Base-by-base conservation (phyloP, 2,329 filamentous ascomycete genomes). In the Pseudopithomyces chartarum region DNA sequence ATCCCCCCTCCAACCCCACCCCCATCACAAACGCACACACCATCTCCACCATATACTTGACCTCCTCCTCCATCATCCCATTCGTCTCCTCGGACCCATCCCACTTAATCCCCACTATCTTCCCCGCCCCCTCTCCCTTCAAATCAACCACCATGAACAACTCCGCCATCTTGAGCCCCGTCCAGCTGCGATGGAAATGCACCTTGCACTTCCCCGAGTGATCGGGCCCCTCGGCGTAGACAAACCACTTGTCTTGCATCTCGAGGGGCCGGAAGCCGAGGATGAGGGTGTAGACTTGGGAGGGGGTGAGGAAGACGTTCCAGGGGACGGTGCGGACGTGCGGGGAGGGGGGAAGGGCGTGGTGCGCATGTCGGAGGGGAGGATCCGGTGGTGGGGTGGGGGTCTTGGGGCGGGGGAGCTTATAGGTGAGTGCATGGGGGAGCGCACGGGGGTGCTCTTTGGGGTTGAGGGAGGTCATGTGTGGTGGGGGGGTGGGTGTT, bases 1-100 rank as follows among this genome's bases (percentile, higher is more conserved):
- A 39, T 45, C 6, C 52, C 53, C 87, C 69, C 73, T 89, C 62
- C 12, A 74, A 52, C 11, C 65, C 48, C 2, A 73, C 61, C 4
- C 60, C 65, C 51, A 74, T 51, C 26, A 63, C 64, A 55, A 61
- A 65, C n/a, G 50, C 48, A 45, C 69, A 73, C 7, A 55, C 58
- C 39, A 60, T 66, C 19, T 63, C 54, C 1, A 75, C 59, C 56
- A 66, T 66, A 34, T 67, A 64, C 59, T 71, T 74, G 1, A 65
- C 71, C 52, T 71, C 68, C 6, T 66, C 66, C 11, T 66, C 66
- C 6, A 60, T 59, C 68, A 73, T 62, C 20, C 64, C 57, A 45
- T 68, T 64, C 32, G 63, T 68, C 57, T 71, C 60, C 49, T 65
- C 63, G 2, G 60, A 63, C 1, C 63, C 65, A 48, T 73, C 65